phyloP scores from a whole-genome alignment of 139 green algal species.

The Chlamydomonas eustigma region DNA sequence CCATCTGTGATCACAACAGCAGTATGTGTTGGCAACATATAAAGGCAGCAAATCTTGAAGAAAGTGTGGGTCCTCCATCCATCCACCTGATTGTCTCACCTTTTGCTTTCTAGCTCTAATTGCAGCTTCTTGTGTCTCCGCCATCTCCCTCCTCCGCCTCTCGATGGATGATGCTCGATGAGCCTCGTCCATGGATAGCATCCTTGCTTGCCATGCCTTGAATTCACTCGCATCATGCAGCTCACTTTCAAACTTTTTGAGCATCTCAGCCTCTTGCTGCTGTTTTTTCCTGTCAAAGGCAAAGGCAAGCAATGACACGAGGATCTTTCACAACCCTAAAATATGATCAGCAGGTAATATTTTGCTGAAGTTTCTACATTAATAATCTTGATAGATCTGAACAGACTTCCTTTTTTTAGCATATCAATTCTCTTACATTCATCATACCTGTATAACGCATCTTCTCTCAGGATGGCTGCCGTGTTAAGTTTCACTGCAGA shows the following conservation, averaged over 20 bases:
- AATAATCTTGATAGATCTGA: too few species aligned
- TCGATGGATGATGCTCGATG: slow-evolving; percentile 41
- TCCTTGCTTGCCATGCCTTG: slow-evolving; percentile 44
- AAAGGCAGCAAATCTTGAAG: too few species aligned
- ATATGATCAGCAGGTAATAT: too few species aligned
- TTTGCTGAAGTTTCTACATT: too few species aligned
- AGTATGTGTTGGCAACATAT: too few species aligned
- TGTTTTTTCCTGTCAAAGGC: slow-evolving; percentile 58
- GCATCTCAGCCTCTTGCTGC: slow-evolving; percentile 54
- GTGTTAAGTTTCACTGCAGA: slow-evolving; percentile 61
- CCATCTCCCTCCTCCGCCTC: slow-evolving; percentile 51
- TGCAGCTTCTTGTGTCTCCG: slow-evolving; percentile 35
- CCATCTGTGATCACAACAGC: too few species aligned
- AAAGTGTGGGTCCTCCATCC: too few species aligned
- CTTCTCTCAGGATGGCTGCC: slow-evolving; percentile 73
- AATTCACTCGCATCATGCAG: slow-evolving; percentile 57
- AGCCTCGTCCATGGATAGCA: slow-evolving; percentile 44
- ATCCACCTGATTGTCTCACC: too few species aligned
- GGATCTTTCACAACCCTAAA: too few species aligned
- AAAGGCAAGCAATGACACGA: too few species aligned
- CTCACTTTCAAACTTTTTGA: slow-evolving; percentile 65
- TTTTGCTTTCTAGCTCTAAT: slow-evolving; percentile 32
- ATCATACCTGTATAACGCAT: slow-evolving; percentile 55
- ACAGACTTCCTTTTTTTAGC: too few species aligned
- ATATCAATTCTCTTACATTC: too few species aligned